phyloP scores from a whole-genome alignment of 2,329 filamentous ascomycete species.

The Trichophyton rubrum region DNA sequence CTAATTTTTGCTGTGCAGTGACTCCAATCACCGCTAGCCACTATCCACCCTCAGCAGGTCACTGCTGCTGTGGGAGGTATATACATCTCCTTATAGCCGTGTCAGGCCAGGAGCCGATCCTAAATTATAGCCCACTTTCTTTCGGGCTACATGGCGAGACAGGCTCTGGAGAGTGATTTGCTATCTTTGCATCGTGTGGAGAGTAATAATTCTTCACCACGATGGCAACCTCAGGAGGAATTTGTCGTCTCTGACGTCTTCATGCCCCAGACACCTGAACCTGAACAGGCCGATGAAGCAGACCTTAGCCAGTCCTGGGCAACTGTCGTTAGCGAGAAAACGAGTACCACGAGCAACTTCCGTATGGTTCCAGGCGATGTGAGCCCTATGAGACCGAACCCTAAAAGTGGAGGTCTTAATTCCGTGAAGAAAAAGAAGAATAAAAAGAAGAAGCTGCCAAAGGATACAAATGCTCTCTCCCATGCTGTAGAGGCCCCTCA shows the following conservation, averaged over 20 bases:
- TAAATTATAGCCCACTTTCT: not conserved
- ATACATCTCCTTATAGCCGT: not conserved
- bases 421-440: constrained; percentile 31
- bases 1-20: not conserved
- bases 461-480: constrained; percentile 11
- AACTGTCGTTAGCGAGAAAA: not conserved
- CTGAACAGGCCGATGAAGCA: not conserved
- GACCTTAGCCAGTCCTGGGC: not conserved
- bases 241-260: constrained; percentile 15
- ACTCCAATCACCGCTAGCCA: not conserved
- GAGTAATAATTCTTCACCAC: constrained; percentile 3
- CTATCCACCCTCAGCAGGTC: not conserved
- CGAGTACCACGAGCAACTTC: constrained; percentile 4
- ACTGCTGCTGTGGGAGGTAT: not conserved
- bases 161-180: constrained; percentile 8
- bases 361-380: constrained; percentile 9
- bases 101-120: not conserved
- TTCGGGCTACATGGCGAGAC: constrained; percentile 1
- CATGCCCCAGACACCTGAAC: constrained; percentile 11
- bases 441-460: constrained; percentile 20
- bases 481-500: constrained; percentile 6
- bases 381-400: constrained; percentile 6
- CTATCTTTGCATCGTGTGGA: constrained; percentile 4
- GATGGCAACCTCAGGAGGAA: constrained; percentile 13
- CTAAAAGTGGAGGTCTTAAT: not conserved